These are phyloP conservation scores for Monosporascus sp. DNA, from an alignment of 2,329 filamentous ascomycete genomes.

Conservation along the genomic window DNA sequence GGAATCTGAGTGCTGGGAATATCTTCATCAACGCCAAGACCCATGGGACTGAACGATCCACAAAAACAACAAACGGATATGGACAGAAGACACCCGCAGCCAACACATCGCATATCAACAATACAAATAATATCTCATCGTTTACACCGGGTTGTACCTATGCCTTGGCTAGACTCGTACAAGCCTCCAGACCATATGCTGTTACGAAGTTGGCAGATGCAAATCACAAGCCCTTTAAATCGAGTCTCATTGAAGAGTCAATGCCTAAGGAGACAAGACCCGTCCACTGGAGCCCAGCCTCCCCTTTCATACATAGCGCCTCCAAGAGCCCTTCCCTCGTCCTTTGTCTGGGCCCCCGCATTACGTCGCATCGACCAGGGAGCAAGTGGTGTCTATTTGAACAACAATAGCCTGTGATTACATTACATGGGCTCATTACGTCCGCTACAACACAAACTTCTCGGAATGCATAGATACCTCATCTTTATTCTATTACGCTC, in stretches of 20 bases:
- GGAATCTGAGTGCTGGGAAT: not conserved
- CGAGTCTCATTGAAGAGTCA: no score
- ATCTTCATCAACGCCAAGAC: not conserved
- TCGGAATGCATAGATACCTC: no score
- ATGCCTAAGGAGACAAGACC: no score
- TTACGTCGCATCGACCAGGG: not conserved
- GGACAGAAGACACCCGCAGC: slow-evolving; percentile 11
- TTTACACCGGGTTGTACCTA: slow-evolving; percentile 1
- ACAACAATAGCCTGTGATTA: not conserved
- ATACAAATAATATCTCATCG: slow-evolving; percentile 3
- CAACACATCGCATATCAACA: slow-evolving; percentile 3
- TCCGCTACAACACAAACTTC: no score
- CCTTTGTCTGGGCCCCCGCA: not conserved
- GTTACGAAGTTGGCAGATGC: no score
- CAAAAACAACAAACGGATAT: slow-evolving; percentile 23
- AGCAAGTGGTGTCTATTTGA: not conserved
- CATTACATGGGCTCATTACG: no score
- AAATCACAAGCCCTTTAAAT: no score
- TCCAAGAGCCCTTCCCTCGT: not conserved
- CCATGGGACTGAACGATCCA: slow-evolving; percentile 1
- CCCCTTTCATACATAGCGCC: not conserved
- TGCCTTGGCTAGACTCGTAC: not conserved
- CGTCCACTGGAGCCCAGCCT: not conserved
- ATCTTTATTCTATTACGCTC: no score
- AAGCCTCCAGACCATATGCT: not conserved